Evolutionary conservation across 2,329 filamentous ascomycete species (phyloP).

Genomic region (Beauveria rudraprayagi): DNA sequence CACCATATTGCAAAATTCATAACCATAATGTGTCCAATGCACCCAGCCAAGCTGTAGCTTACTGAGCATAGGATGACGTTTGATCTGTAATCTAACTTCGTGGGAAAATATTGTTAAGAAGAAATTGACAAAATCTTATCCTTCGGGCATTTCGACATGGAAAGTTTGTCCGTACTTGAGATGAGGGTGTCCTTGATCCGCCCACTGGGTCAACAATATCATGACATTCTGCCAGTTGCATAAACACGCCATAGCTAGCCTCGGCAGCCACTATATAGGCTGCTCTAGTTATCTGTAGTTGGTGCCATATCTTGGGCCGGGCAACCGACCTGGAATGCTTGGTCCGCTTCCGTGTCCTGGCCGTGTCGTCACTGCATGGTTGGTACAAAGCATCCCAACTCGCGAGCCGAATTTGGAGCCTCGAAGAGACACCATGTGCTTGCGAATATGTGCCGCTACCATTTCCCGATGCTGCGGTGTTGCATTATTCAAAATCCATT

Average conservation of each 20-base stretch:
- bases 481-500: constrained; percentile 90
- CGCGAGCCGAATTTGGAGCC: constrained; percentile 98
- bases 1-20: constrained; percentile 49
- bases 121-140: constrained; percentile 38
- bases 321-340: constrained; percentile 49
- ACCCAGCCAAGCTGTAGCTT: constrained; percentile 40
- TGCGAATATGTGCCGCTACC: constrained; percentile 88
- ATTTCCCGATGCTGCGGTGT: constrained; percentile 83
- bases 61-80: constrained; percentile 49
- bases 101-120: constrained; percentile 42
- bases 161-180: constrained; percentile 20
- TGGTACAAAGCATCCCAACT: constrained; percentile 97
- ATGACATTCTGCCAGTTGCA: constrained; percentile 10
- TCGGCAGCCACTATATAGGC: constrained; percentile 22
- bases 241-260: constrained; percentile 6
- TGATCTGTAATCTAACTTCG: constrained; percentile 46
- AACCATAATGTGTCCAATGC: constrained; percentile 56
- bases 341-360: constrained; percentile 75
- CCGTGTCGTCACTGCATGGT: constrained; percentile 80
- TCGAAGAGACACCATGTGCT: constrained; percentile 98
- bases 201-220: constrained; percentile 9
- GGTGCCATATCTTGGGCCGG: constrained; percentile 49
- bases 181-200: constrained; percentile 16
- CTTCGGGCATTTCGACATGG: constrained; percentile 28
- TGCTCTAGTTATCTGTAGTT: constrained; percentile 38